phyloP scores from a whole-genome alignment of 371 early-diverging fungal species.

The Apophysomyces trapeziformis region DNA sequence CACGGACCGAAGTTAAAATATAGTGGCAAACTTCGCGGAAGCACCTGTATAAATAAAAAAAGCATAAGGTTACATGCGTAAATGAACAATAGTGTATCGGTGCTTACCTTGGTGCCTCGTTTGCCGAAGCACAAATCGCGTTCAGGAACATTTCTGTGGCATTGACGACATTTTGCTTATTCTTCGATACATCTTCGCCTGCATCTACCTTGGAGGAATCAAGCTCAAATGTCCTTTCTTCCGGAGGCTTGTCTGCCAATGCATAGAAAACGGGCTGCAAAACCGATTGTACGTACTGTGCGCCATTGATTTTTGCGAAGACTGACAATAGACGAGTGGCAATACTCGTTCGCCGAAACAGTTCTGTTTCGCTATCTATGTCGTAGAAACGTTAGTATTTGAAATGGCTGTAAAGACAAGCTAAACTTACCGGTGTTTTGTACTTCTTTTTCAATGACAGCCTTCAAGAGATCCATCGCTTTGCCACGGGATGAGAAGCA shows the following conservation, averaged over 20 bases:
- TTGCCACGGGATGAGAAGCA: constrained; percentile 78
- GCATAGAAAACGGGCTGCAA: constrained; percentile 73
- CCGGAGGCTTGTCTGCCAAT: constrained; percentile 46
- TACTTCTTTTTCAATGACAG: constrained; percentile 81
- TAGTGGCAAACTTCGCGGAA: constrained; percentile 80
- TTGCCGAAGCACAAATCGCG: constrained; percentile 72
- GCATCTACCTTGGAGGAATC: constrained; percentile 77
- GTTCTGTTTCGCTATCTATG: constrained; percentile 73
- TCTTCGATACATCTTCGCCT: constrained; percentile 63
- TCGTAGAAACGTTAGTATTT: no score
- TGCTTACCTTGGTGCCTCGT: constrained; percentile 62
- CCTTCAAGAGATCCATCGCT: constrained; percentile 70
- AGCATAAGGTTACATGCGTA: not conserved
- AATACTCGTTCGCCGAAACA: constrained; percentile 91
- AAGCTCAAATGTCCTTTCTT: constrained; percentile 66
- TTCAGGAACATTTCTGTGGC: constrained; percentile 79
- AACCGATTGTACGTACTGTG: constrained; percentile 77
- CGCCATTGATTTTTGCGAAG: constrained; percentile 77
- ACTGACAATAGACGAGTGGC: constrained; percentile 85
- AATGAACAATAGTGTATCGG: not conserved
- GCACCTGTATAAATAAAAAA: constrained; percentile 20
- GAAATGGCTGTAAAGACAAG: not conserved
- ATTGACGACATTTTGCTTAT: constrained; percentile 74
- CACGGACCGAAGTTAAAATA: constrained; percentile 71
- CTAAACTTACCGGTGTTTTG: constrained; percentile 61